Base-by-base conservation (phyloP, 148 eudicot genomes). In the Diospyros lotus region DNA sequence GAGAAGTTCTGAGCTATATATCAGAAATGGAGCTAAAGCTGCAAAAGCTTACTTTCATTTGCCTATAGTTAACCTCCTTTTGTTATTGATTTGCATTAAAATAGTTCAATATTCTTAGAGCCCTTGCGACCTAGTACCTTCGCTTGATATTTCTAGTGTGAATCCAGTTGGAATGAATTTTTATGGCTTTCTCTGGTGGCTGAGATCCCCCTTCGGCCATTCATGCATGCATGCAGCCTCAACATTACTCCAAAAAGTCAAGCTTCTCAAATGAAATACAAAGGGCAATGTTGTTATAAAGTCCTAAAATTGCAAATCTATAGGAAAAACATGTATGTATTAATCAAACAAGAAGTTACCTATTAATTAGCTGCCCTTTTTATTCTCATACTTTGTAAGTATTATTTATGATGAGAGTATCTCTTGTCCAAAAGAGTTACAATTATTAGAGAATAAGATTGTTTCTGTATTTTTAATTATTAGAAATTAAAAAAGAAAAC, bases 261-360 rank as follows among this genome's bases (percentile, higher is more conserved):
- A 28, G 28, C 28, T 0, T 28, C 28, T 28, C 28, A 28, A 28
- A 28, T 6, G 2, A 42, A 39, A 10, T 9, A 43, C n/a, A 65
- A 65, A 65, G 51, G 68, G 68, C 9, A 42, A 43, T 44, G 48
- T 65, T 65, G 48, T 44, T 28, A 65, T 42, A 65, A n/a, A n/a
- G 42, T 42, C 8, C 48, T 4, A 15, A 12, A 64, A 64, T 43
- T 64, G 5, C 40, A 17, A 48, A 13, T 67, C 13, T 46, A 28
- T 46, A 28, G 28, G 28, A 28, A 28, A 28, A 28, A 28, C 28
- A 28, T 28, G 28, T 28, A 28, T 28, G 28, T 28, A 28, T 28
- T 28, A 28, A 28, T 28, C 28, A 28, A 28, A 28, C 28, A 28
- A 28, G 28, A 28, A 63, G 12, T 38, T 2, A 63, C 39, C 9